A percentile compares a stretch with the other conserved stretches of the same genome.
Evolutionary conservation across 2,329 filamentous ascomycete species (phyloP).

Genomic region (Diplodia mutila): DNA sequence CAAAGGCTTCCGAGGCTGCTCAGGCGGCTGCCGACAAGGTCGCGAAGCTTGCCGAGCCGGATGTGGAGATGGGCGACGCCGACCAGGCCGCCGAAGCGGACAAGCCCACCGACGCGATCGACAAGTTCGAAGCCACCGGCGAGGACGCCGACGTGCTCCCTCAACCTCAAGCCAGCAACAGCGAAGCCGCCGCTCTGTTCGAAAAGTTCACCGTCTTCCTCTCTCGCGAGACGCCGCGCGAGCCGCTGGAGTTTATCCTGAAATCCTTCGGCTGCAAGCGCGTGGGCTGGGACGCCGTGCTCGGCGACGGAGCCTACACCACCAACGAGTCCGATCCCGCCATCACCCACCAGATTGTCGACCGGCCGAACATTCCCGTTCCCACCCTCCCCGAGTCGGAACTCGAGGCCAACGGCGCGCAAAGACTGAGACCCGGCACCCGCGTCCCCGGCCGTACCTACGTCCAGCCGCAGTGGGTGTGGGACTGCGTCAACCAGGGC

Average conservation of each 20-base stretch:
- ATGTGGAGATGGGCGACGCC: constrained; percentile 43
- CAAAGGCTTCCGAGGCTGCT: constrained; percentile 45
- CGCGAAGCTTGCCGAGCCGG: constrained; percentile 35
- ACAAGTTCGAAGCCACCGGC: constrained; percentile 86
- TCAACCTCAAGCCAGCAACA: constrained; percentile 72
- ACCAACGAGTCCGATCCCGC: constrained; percentile 82
- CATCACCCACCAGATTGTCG: constrained; percentile 96
- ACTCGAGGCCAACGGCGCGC: constrained; percentile 20
- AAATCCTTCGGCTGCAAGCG: constrained; percentile 94
- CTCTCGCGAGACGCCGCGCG: constrained; percentile 88
- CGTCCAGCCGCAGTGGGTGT: constrained; percentile 97
- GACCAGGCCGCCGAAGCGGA: constrained; percentile 40
- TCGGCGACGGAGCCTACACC: constrained; percentile 91
- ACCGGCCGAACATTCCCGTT: constrained; percentile 71
- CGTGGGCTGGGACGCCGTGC: constrained; percentile 89
- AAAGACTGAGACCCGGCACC: constrained; percentile 49
- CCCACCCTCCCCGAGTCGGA: constrained; percentile 45
- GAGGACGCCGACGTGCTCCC: constrained; percentile 83
- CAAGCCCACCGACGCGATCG: constrained; percentile 59
- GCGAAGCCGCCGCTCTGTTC: constrained; percentile 76
- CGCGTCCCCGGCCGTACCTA: constrained; percentile 91
- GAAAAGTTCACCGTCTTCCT: constrained; percentile 88
- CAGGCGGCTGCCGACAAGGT: constrained; percentile 55
- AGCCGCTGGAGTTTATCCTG: constrained; percentile 88
- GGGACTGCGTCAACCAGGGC: constrained; percentile 93